These are phyloP conservation scores for Fusarium nelsonii DNA, from an alignment of 2,329 filamentous ascomycete genomes.

Conservation along the genomic window DNA sequence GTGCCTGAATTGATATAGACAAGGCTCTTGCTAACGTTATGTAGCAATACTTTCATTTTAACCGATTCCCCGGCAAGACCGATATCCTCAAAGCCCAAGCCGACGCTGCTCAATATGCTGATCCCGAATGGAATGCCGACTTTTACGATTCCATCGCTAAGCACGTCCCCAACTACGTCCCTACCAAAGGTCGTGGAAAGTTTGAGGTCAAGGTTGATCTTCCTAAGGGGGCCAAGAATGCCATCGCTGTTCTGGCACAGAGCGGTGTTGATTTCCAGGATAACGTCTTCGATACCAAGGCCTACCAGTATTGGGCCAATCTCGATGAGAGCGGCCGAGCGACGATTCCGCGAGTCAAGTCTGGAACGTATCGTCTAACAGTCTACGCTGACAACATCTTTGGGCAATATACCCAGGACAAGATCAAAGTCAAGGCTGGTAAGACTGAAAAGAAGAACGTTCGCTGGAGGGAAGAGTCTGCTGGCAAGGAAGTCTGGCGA, in stretches of 20 bases:
- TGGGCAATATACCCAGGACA: conserved; percentile 68
- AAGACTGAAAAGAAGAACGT: conserved; percentile 53
- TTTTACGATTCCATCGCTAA: conserved; percentile 74
- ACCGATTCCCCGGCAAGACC: conserved; percentile 61
- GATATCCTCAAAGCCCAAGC: conserved; percentile 61
- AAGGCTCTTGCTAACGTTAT: neutral
- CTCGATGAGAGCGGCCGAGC: conserved; percentile 62
- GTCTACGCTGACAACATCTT: conserved; percentile 73
- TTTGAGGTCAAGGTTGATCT: conserved; percentile 65
- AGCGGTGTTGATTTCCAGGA: conserved; percentile 52
- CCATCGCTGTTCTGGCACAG: conserved; percentile 66
- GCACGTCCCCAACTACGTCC: conserved; percentile 69
- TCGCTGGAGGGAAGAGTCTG: conserved; percentile 66
- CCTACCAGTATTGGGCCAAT: conserved; percentile 73
- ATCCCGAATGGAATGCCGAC: conserved; percentile 66
- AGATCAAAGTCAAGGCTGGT: conserved; percentile 57
- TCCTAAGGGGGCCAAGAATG: conserved; percentile 62
- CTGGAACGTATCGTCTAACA: conserved; percentile 71
- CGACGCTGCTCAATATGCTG: conserved; percentile 66
- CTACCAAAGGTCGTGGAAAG: conserved; percentile 63
- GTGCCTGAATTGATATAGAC: neutral
- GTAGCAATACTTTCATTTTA: conserved; percentile 71
- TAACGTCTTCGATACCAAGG: conserved; percentile 63
- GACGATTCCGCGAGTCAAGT: conserved; percentile 66
- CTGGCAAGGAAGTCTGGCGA: conserved; percentile 71